Percentiles rank a stretch among this genome's conserved stretches.
Evolutionary conservation across 768 basidiomycete species (phyloP).

Genomic region (Tricholoma terreum): DNA sequence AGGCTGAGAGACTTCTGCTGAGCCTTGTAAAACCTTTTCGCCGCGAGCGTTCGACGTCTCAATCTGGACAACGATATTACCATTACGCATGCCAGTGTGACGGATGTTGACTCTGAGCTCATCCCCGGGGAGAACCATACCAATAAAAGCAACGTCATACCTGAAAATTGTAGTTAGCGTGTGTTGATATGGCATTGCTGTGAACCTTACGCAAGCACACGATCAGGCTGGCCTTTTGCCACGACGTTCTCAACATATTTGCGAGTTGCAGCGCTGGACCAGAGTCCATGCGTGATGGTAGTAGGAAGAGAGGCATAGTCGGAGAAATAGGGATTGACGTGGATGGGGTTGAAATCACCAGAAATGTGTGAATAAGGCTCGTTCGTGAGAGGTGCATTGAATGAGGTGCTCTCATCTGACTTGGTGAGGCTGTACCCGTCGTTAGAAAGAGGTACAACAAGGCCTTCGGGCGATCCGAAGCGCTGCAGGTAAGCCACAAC

Average conservation of each 20-base stretch:
- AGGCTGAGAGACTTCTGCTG: conserved; percentile 91
- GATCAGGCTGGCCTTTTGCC: conserved; percentile 88
- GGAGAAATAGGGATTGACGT: conserved; percentile 97
- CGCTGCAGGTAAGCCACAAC: conserved; percentile 91
- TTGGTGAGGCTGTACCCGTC: conserved; percentile 85
- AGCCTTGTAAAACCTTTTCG: conserved; percentile 89
- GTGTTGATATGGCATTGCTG: conserved; percentile 1
- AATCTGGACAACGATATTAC: conserved; percentile 89
- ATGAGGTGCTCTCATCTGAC: conserved; percentile 55
- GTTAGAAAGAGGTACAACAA: conserved; percentile 71
- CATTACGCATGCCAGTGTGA: conserved; percentile 89
- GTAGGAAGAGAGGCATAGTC: conserved; percentile 90
- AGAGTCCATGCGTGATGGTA: conserved; percentile 97
- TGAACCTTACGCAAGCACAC: conserved; percentile 75
- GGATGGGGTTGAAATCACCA: conserved; percentile 98
- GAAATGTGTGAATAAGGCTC: conserved; percentile 95
- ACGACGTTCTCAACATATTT: conserved; percentile 91
- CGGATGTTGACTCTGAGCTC: conserved; percentile 82
- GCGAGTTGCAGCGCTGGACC: conserved; percentile 93
- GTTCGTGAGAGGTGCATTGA: conserved; percentile 86
- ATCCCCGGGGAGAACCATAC: conserved; percentile 94
- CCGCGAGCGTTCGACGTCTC: conserved; percentile 81
- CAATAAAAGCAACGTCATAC: conserved; percentile 93
- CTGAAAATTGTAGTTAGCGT: conserved; percentile 34
- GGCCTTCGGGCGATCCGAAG: conserved; percentile 77